Evolutionary conservation across 345 rosid species (phyloP), one percentile per base, ranked within the genome.

Genomic region (Angophora floribunda): DNA sequence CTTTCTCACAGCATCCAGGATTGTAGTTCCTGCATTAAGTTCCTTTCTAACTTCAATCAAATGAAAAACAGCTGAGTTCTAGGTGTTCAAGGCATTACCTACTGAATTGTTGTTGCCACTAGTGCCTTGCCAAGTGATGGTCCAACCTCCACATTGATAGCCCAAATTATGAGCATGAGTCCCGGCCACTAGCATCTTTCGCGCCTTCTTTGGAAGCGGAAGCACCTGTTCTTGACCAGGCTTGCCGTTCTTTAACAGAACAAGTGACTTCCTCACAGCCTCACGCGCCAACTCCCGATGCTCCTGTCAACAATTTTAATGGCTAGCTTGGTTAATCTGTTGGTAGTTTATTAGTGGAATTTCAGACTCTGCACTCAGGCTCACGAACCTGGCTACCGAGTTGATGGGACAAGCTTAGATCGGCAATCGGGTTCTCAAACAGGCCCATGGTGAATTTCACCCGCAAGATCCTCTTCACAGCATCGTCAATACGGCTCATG

Each of bases 61-160:
- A 22, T 10, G n/a, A 36, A 30, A 10, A 32, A 78, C 52, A 51
- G 49, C 41, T 15, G 84, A 85, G 49, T 45, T 5, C 11, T 22
- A 17, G 87, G 26, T 53, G 87, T 41, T 53, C 19, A 2, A 50
- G 3, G 5, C 49, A 24, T 63, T 94, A 95, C 96, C 96, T 2
- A 49, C 86, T 51, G 97, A 92, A 87, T 90, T 88, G 87, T 93
- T 93, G 79, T 93, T 97, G 91, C 93, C 92, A 4, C 61, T 30
- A 30, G 89, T 91, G 50, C 99, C 99, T 80, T 94, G 97, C 99
- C 97, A 96, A 4, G 92, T 30, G 82, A 96, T 93, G 1, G 99
- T 95, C 99, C 99, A 97, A 47, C 97, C 99, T 6, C 98, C 99
- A 61, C 99, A 95, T 88, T 97, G 99, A 85, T 94, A 89, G 52